Evolutionary conservation across 257 asterid species (phyloP).

Genomic region (Ilex asprella): DNA sequence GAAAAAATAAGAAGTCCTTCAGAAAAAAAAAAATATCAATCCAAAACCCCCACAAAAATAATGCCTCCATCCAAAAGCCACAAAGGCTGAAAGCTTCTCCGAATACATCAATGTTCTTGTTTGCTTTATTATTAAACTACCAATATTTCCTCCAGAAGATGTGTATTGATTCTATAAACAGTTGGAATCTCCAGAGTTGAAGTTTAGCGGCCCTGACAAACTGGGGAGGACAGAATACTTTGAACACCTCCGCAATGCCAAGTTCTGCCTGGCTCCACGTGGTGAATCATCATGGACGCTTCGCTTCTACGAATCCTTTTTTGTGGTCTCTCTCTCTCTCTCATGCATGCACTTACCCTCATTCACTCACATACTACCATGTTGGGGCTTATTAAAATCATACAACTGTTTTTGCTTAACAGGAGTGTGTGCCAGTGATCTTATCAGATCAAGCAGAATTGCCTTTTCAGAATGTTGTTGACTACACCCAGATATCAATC

Average conservation of each 20-base stretch:
- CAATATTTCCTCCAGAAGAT: conserved; percentile 27
- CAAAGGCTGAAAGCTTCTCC: no score
- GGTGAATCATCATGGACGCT: conserved; percentile 99
- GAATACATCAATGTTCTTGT: not conserved
- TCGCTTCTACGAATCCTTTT: conserved; percentile 93
- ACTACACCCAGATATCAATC: conserved; percentile 73
- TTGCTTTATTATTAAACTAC: conserved; percentile 8
- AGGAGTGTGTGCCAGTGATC: conserved; percentile 95
- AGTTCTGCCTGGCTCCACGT: conserved; percentile 93
- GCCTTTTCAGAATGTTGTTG: conserved; percentile 76
- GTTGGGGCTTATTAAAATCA: not conserved
- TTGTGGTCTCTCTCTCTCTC: conserved; percentile 57
- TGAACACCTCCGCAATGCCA: conserved; percentile 85
- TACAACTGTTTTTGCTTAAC: conserved; percentile 21
- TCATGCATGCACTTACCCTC: not conserved
- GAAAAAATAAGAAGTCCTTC: no score
- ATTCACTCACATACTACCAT: not conserved
- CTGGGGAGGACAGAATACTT: conserved; percentile 77
- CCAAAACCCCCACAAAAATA: no score
- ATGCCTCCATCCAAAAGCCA: no score
- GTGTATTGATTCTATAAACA: conserved; percentile 61
- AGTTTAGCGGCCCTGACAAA: conserved; percentile 82
- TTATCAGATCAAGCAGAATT: conserved; percentile 86
- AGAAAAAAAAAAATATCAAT: no score
- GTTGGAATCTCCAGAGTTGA: conserved; percentile 99